Evolutionary conservation across 495 filamentous ascomycete species (phyloP).

Genomic region (Aspergillus egyptiacus): DNA sequence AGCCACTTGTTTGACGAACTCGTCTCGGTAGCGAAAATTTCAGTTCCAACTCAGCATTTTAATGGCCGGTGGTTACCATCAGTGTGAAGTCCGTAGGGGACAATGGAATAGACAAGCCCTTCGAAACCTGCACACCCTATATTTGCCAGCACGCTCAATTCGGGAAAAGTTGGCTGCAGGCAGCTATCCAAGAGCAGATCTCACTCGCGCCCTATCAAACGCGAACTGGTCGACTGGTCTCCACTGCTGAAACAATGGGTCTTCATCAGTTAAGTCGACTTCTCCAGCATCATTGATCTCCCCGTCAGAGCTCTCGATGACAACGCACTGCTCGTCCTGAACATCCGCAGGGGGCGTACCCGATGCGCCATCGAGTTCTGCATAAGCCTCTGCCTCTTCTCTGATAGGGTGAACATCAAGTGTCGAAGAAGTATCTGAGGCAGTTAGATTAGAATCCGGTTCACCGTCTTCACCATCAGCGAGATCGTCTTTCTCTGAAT

Average conservation of each 20-base stretch:
- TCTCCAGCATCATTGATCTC: neutral
- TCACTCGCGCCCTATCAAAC: slow-evolving; percentile 4
- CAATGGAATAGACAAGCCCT: too few relatives aligned
- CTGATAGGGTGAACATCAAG: neutral
- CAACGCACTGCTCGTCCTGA: neutral
- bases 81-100: too few relatives aligned
- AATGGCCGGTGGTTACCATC: too few relatives aligned
- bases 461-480: neutral
- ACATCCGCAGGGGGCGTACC: neutral
- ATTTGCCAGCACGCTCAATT: too few relatives aligned
- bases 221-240: slow-evolving; percentile 1
- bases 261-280: neutral
- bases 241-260: neutral
- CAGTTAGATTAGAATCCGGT: neutral
- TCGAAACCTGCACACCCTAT: too few relatives aligned
- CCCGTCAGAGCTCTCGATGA: neutral
- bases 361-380: neutral
- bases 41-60: too few relatives aligned
- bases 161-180: neutral
- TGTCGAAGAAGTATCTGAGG: neutral
- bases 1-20: too few relatives aligned
- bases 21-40: too few relatives aligned
- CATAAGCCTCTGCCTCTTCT: too few relatives aligned
- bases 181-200: neutral
- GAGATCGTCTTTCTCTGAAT: neutral